phyloP scores from a whole-genome alignment of 192 early-diverging fungal species.

The Gamsiella multidivaricata region DNA sequence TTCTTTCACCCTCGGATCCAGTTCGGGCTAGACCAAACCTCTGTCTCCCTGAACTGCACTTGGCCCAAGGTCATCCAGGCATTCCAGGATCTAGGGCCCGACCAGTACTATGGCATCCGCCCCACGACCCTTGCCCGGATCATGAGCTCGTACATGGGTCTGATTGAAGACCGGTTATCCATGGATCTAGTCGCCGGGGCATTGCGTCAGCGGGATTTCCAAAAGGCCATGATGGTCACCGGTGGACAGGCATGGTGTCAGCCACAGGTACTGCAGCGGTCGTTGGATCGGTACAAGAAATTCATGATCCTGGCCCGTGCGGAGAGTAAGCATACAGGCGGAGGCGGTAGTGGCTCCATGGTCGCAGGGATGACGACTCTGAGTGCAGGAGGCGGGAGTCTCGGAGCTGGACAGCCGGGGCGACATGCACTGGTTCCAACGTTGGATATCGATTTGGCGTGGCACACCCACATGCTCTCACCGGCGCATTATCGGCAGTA shows the following conservation, averaged over 20 bases:
- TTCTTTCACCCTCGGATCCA: conserved; percentile 54
- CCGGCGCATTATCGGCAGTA: conserved; percentile 65
- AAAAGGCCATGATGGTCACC: conserved; percentile 55
- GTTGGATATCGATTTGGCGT: conserved; percentile 72
- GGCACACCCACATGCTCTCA: conserved; percentile 77
- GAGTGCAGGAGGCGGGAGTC: conserved; percentile 28
- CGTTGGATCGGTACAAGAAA: conserved; percentile 36
- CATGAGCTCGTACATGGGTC: conserved; percentile 36
- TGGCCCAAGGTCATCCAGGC: conserved; percentile 46
- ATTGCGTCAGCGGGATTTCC: conserved; percentile 45
- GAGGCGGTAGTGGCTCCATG: conserved; percentile 2
- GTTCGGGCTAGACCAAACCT: conserved; percentile 44
- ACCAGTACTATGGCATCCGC: conserved; percentile 48
- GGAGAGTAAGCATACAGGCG: conserved; percentile 18
- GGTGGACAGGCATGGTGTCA: conserved; percentile 51
- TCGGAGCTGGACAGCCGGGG: conserved; percentile 17
- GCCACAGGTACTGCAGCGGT: conserved; percentile 37
- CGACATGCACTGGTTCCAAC: conserved; percentile 65
- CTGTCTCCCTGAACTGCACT: conserved; percentile 38
- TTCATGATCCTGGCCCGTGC: conserved; percentile 39
- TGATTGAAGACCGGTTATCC: conserved; percentile 37
- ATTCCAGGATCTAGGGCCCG: conserved; percentile 45
- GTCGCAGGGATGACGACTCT: conserved; percentile 7
- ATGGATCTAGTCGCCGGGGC: conserved; percentile 45
- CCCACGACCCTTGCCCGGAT: conserved; percentile 42